Base-by-base conservation (phyloP, 2,329 filamentous ascomycete genomes). In the Trichophyton schoenleinii region DNA sequence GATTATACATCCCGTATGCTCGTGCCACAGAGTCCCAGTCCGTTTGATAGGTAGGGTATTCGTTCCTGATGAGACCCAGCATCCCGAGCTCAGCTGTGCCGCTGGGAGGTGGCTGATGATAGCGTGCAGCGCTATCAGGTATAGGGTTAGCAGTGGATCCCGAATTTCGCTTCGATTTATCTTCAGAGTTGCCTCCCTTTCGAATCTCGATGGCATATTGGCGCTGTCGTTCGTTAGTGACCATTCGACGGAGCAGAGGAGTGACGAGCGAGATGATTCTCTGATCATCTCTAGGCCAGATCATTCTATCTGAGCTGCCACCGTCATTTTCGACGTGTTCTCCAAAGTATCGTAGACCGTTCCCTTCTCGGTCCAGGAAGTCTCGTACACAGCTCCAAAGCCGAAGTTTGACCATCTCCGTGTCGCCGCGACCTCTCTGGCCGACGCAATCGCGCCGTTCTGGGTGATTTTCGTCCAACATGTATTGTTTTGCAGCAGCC, bases 181-280 rank as follows among this genome's bases (percentile, higher is more conserved):
- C 77, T 4, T 74, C 72, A 0, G 66, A 28, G 41, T 70, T 70
- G 3, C 76, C 75, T 9, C 77, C 76, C 64, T 80, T 82, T 46
- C 81, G 74, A 0, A 79, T 80, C 68, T 81, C 79, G 34, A 82
- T 78, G 0, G 81, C 81, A 68, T 83, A 83, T 66, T 80, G 75
- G 42, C 81, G 73, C 67, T 84, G 81, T 25, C 81, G 74, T 68
- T 83, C 81, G 62, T 84, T 84, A 15, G 81, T 83, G 11, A 83
- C 80, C 80, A 83, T 83, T 25, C 81, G 74, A 61, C 81, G 71
- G 62, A 84, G 72, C 53, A 83, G 68, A 11, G 81, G 81, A 63
- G 80, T 83, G n/a, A 82, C 78, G 22, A 82, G 70, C n/a, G 77
- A 75, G 46, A 83, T 80, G 58, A 83, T 81, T 63, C 79, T 78